A percentile compares a stretch with the other conserved stretches of the same genome.
Conservation (phyloP, 306 rosid species). For the Geum urbanum region DNA sequence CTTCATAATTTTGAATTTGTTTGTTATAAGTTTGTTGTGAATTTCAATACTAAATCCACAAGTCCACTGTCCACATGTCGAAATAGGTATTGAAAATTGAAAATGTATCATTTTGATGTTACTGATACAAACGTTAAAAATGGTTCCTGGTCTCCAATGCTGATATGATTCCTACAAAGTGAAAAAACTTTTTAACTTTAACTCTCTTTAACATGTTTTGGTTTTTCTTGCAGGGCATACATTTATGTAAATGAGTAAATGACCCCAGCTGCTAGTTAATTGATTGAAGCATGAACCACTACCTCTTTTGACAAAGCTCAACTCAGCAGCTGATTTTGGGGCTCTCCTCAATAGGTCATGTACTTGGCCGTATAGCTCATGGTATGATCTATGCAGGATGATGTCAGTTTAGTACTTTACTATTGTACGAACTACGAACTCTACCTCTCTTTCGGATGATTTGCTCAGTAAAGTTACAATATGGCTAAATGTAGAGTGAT, state of each 20-base stretch:
- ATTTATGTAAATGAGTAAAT: background rate
- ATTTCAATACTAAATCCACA: background rate
- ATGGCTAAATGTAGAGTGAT: too few species aligned
- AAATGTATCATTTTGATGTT: background rate
- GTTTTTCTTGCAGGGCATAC: conserved; percentile 1
- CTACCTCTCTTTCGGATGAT: too few species aligned
- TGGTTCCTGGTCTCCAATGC: too few species aligned
- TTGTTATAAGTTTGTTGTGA: background rate
- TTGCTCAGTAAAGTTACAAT: too few species aligned
- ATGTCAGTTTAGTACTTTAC: too few species aligned
- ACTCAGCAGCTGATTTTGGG: background rate
- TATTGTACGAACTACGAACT: too few species aligned
- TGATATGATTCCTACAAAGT: background rate
- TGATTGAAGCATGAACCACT: too few species aligned
- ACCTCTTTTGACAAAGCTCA: background rate
- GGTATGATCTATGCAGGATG: too few species aligned
- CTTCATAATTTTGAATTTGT: background rate
- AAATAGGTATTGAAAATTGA: background rate
- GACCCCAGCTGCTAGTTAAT: background rate
- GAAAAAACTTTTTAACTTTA: background rate
- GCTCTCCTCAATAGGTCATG: background rate
- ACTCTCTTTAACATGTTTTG: background rate
- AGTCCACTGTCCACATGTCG: background rate
- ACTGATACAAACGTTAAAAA: too few species aligned
- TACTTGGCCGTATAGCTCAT: background rate